These are phyloP conservation scores for Penicillium sp. DNA, from an alignment of 2,329 filamentous ascomycete genomes.

Conservation along the genomic window DNA sequence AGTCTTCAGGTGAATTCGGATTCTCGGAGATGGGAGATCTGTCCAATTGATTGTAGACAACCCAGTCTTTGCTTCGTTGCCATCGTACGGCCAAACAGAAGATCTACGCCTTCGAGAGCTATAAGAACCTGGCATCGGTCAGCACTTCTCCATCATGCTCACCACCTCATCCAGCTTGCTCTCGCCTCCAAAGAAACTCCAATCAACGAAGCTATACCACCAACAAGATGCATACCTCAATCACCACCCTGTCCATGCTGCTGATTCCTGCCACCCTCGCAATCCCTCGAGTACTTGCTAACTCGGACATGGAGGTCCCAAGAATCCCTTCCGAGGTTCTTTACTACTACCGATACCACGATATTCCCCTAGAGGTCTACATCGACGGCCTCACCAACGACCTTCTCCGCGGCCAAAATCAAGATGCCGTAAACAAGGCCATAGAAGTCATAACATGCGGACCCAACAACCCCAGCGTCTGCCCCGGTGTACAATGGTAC, in stretches of 20 bases:
- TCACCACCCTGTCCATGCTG: background rate
- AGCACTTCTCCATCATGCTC: background rate
- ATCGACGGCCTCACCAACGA: background rate
- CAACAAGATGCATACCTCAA: background rate
- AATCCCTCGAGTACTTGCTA: background rate
- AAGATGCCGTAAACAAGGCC: background rate
- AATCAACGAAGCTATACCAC: background rate
- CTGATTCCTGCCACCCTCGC: background rate
- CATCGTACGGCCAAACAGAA: background rate
- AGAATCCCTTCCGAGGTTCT: background rate
- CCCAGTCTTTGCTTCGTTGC: too few relatives aligned
- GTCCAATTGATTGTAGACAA: background rate
- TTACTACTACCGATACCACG: conserved; percentile 5
- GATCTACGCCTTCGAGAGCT: background rate
- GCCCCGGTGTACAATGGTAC: background rate
- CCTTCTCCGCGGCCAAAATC: background rate
- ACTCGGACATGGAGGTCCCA: background rate
- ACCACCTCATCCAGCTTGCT: background rate
- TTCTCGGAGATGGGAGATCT: background rate
- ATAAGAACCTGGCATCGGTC: background rate
- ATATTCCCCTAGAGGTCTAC: conserved; percentile 4
- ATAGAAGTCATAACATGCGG: background rate
- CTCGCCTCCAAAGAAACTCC: background rate
- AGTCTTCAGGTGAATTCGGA: background rate
- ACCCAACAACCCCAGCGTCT: background rate